Percentiles rank a stretch among this genome's conserved stretches.
phyloP scores from a whole-genome alignment of 306 rosid genomes.

The Cucurbita maxima region DNA sequence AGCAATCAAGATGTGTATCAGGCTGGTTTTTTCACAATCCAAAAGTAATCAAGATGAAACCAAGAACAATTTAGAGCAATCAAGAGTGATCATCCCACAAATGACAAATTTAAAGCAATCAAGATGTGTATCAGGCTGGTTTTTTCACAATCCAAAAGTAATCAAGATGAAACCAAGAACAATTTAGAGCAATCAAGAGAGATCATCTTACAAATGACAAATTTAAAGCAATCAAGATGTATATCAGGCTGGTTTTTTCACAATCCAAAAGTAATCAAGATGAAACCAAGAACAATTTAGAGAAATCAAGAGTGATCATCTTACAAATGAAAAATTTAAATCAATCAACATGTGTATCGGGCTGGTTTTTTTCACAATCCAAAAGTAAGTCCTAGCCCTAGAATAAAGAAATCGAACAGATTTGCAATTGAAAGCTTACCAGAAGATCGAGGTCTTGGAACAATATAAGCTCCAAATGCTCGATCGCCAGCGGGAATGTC shows the following conservation, averaged over 20 bases:
- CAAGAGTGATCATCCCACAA: not conserved
- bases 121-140: not conserved
- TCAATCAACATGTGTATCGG: not conserved
- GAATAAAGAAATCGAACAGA: not conserved
- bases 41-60: not conserved
- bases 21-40: not conserved
- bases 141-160: not conserved
- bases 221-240: not conserved
- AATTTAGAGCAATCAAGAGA: not conserved
- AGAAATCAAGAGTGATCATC: not conserved
- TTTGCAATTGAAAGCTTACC: conserved; percentile 29
- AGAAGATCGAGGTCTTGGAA: conserved; percentile 49
- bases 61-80: not conserved
- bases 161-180: not conserved
- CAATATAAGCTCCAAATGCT: conserved; percentile 76
- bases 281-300: not conserved
- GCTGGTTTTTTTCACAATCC: not conserved
- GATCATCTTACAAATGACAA: not conserved
- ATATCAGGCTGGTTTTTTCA: not conserved
- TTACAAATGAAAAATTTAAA: not conserved
- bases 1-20: not conserved
- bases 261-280: not conserved
- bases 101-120: not conserved
- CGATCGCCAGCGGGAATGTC: conserved; percentile 58
- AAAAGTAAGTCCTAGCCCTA: not conserved